phyloP scores from a whole-genome alignment of 106 monocot species.

The Dendrobium officinale region DNA sequence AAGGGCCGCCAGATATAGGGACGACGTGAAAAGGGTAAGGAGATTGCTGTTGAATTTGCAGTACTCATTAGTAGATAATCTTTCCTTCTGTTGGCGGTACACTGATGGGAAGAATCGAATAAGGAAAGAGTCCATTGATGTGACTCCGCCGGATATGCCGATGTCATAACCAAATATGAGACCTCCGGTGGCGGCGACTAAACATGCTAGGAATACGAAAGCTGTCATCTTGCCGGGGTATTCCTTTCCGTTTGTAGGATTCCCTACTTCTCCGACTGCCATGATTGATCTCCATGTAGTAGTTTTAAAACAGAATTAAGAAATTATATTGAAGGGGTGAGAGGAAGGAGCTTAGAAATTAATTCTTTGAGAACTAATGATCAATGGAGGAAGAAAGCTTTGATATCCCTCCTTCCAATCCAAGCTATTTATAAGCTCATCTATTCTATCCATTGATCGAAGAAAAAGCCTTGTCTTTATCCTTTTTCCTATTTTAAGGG shows the following conservation, averaged over 20 bases:
- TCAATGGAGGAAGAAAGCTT: no score
- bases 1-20: constrained; percentile 31
- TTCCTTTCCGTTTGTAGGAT: background rate
- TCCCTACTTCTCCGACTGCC: background rate
- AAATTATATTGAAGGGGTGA: background rate
- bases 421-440: no score
- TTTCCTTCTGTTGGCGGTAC: constrained; percentile 8
- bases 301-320: background rate
- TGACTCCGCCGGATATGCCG: constrained; percentile 26
- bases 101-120: constrained; percentile 30
- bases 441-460: no score
- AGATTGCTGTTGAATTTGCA: constrained; percentile 11
- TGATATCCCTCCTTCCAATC: no score
- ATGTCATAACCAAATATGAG: constrained; percentile 14
- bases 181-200: constrained; percentile 7
- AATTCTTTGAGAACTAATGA: no score
- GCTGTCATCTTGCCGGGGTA: constrained; percentile 9
- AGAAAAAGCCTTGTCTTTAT: no score
- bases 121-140: constrained; percentile 30
- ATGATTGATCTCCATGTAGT: background rate
- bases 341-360: background rate
- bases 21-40: constrained; percentile 25
- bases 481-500: no score
- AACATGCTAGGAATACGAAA: constrained; percentile 18
- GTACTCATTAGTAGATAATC: constrained; percentile 20